Evolutionary conservation across 768 basidiomycete genomes (phyloP), one percentile per base, ranked within the genome.

Genomic region (Piloderma croceum): DNA sequence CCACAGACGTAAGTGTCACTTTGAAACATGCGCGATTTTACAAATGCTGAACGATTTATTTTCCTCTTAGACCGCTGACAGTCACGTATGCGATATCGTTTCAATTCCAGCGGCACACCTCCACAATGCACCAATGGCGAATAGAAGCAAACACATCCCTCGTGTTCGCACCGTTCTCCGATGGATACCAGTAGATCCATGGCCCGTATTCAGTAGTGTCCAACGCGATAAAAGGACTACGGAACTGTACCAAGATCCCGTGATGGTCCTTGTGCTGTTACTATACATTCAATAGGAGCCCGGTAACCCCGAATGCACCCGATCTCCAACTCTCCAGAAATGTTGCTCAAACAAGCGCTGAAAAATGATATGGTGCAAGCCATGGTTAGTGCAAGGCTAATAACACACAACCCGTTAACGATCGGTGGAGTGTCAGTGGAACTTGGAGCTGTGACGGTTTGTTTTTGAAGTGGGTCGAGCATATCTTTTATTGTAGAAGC

Each of bases 101-200:
- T 93, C 67, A 73, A 67, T 29, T 68, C 81, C 42, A 99, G 98
- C 62, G 93, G 90, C 90, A n/a, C n/a, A n/a, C n/a, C n/a, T 52
- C 96, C 94, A 29, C 78, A 77, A 27, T 99, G 90, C 96, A 80
- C 79, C 47, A 94, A 98, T 59, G 96, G 96, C 10, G 81, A 60
- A 21, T 86, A 33, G 64, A 77, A 44, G 17, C 66, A 38, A 93
- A n/a, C n/a, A n/a, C n/a, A n/a, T n/a, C n/a, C n/a, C n/a, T n/a
- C n/a, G 97, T 54, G 91, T 91, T 5, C 93, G 90, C 7, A 77
- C 97, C 44, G 59, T 29, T 64, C 90, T 76, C 71, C 13, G 94
- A 99, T 58, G 94, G 94, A 12, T 88, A 79, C 63, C 90, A 96
- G 59, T 93, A 94, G 69, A 74, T 97, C 29, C 91, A 99, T 68